phyloP scores from a whole-genome alignment of 2,329 filamentous ascomycete species.

The Hypoxylon sp. region DNA sequence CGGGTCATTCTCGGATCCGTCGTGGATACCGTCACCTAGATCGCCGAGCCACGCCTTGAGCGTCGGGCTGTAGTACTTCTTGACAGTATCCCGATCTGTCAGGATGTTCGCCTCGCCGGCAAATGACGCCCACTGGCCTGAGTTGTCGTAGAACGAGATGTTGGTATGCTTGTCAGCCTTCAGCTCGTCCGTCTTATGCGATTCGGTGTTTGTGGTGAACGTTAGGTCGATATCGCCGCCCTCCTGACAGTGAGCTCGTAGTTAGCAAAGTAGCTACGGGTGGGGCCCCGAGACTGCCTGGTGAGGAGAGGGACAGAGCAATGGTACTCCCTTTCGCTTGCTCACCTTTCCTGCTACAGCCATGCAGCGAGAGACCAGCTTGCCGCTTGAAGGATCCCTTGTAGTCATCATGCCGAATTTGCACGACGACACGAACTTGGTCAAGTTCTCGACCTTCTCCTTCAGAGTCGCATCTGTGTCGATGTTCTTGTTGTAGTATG shows the following conservation, averaged over 20 bases:
- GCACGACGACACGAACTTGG: constrained; percentile 68
- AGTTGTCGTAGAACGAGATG: constrained; percentile 80
- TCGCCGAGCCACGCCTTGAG: constrained; percentile 90
- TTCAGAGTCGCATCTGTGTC: constrained; percentile 69
- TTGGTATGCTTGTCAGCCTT: constrained; percentile 79
- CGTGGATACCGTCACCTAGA: constrained; percentile 83
- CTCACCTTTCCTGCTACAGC: constrained; percentile 74
- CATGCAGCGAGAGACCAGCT: constrained; percentile 75
- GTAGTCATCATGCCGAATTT: constrained; percentile 82
- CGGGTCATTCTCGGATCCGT: constrained; percentile 85
- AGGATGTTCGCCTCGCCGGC: constrained; percentile 77
- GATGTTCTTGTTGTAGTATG: constrained; percentile 74
- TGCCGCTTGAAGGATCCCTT: constrained; percentile 65
- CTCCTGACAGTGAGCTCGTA: constrained; percentile 65
- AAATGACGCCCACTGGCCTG: constrained; percentile 87
- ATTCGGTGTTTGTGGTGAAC: constrained; percentile 92
- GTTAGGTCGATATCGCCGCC: constrained; percentile 82
- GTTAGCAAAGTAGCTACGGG: too few species aligned
- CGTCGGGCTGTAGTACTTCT: constrained; percentile 78
- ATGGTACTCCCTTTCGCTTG: background rate
- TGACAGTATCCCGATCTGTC: constrained; percentile 75
- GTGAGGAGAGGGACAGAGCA: too few species aligned
- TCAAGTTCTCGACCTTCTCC: constrained; percentile 74
- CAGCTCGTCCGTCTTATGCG: constrained; percentile 86
- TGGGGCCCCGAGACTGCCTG: too few species aligned